Evolutionary conservation across 768 basidiomycete species (phyloP).

Genomic region (Hericium alpestre): DNA sequence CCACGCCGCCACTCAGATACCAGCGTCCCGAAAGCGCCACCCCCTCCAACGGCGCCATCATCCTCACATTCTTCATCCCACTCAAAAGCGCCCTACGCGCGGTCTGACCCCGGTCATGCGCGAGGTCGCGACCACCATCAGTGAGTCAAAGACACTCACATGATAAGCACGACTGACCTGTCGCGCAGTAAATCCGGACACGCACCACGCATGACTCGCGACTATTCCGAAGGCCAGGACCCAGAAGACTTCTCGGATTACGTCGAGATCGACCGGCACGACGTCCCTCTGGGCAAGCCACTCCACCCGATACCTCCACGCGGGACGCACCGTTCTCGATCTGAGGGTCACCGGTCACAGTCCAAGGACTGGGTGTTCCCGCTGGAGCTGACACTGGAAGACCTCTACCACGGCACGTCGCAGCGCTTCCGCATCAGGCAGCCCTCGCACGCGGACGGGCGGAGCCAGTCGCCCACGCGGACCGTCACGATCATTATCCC

Average conservation of each 20-base stretch:
- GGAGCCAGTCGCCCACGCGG: background rate
- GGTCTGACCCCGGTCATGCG: background rate
- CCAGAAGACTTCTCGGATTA: background rate
- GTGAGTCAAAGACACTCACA: background rate
- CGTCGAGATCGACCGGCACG: background rate
- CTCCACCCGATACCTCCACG: background rate
- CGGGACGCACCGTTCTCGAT: background rate
- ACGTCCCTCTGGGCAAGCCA: background rate
- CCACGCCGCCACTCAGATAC: background rate
- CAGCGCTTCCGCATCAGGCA: constrained; percentile 1
- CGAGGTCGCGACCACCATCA: background rate
- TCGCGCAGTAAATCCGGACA: background rate
- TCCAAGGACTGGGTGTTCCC: constrained; percentile 3
- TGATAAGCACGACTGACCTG: background rate
- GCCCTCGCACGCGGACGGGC: background rate
- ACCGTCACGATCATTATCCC: background rate
- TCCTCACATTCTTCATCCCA: background rate
- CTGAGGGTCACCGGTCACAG: background rate
- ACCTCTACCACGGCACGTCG: constrained; percentile 2
- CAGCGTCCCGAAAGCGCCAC: background rate
- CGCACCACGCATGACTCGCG: background rate
- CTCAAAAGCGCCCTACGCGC: background rate
- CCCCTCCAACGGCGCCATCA: background rate
- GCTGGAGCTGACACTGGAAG: constrained; percentile 1
- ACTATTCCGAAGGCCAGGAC: background rate